Base-by-base conservation (phyloP, 768 basidiomycete genomes). In the Termitomyces titanicus region DNA sequence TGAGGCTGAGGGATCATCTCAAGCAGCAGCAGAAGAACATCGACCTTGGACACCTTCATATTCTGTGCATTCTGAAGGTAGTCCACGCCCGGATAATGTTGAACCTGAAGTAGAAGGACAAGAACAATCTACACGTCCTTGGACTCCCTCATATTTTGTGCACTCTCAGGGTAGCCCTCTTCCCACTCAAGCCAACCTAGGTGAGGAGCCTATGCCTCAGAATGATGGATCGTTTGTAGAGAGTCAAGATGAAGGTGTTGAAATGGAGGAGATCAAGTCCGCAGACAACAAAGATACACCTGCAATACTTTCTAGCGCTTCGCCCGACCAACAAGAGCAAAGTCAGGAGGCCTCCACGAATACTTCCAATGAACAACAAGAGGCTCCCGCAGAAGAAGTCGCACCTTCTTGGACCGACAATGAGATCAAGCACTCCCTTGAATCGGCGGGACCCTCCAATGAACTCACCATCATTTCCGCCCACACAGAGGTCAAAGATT, bases 141-240 rank as follows among this genome's bases (percentile, higher is more conserved):
- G 74, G 74, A 74, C 72, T 18, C 70, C 73, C 29, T 75, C 75
- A 25, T 75, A 76, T 54, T 74, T 75, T 10, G 73, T 74, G 1
- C 72, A 74, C 31, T 68, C 64, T 18, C 76, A 77, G 57, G 75
- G 75, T 22, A 72, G 66, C 46, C 66, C 67, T 29, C 52, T 64
- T 15, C 61, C 54, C 5, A 34, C 12, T 24, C 39, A 61, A 29
- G n/a, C 37, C 25, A 61, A 58, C 17, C 56, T 60, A 39, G 48
- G 20, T 22, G 55, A 57, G 29, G 64, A 57, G 15, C 15, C 31
- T 29, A 17, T 33, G 9, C 2, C 9, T 11, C 5, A 50, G 7
- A 15, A 47, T 3, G 27, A 38, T 37, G 44, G 35, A 35, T 35
- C 42, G 1, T 25, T 33, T 38, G 56, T 11, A 2, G 29, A 44